These are phyloP conservation scores for Serendipita vermifera DNA, from an alignment of 768 basidiomycete species.

Conservation along the genomic window DNA sequence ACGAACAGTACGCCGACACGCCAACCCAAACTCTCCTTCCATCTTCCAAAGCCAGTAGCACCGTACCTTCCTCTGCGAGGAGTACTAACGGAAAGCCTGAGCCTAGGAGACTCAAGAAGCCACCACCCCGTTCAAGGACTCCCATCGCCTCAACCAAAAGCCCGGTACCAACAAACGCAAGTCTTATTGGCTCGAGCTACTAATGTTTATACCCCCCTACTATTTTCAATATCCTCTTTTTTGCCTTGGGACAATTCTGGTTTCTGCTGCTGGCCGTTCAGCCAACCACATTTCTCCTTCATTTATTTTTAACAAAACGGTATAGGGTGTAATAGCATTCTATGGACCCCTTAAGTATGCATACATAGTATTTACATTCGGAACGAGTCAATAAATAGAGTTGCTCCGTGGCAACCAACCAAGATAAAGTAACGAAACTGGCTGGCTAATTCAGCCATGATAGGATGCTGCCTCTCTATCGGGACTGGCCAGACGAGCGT, in stretches of 20 bases:
- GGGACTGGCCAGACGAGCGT: neutral
- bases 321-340: too few species aligned
- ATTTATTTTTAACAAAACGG: too few species aligned
- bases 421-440: neutral
- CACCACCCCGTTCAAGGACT: constrained; percentile 1
- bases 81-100: constrained; percentile 1
- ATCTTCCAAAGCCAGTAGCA: neutral
- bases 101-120: neutral
- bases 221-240: too few species aligned
- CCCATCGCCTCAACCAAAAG: neutral
- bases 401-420: too few species aligned
- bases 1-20: neutral
- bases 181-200: neutral
- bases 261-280: too few species aligned
- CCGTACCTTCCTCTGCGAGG: neutral
- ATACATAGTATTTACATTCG: too few species aligned
- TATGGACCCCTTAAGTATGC: too few species aligned
- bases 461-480: constrained; percentile 4
- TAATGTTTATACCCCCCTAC: too few species aligned
- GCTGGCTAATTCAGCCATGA: neutral
- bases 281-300: too few species aligned
- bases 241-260: too few species aligned
- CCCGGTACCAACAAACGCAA: neutral
- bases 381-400: too few species aligned
- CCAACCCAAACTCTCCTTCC: neutral